phyloP scores from a whole-genome alignment of 768 basidiomycete species.

The Tylopilus sp. region DNA sequence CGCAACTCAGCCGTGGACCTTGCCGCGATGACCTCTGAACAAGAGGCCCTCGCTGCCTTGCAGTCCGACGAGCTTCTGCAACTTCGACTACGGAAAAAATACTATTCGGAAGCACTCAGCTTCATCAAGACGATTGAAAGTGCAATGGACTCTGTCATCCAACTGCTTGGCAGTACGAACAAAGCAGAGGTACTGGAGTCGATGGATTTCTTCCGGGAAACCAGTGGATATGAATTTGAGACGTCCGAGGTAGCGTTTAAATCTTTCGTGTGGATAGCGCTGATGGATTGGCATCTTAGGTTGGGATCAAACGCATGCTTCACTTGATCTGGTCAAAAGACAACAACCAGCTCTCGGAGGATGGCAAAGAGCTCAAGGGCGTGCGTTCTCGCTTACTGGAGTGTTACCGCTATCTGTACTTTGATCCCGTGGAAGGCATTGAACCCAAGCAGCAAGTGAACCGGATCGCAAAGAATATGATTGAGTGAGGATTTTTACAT shows the following conservation, averaged over 20 bases:
- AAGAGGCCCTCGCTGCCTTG: conserved; percentile 65
- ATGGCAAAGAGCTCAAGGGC: conserved; percentile 80
- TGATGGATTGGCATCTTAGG: conserved; percentile 37
- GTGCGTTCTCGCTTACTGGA: conserved; percentile 85
- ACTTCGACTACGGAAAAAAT: conserved; percentile 76
- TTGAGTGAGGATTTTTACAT: conserved; percentile 62
- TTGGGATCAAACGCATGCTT: conserved; percentile 92
- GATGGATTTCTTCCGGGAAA: conserved; percentile 86
- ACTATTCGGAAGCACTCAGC: conserved; percentile 77
- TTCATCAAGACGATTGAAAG: conserved; percentile 73
- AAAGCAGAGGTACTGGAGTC: conserved; percentile 81
- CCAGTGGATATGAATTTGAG: conserved; percentile 77
- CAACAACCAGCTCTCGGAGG: conserved; percentile 74
- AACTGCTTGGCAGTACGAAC: conserved; percentile 82
- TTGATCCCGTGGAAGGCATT: conserved; percentile 69
- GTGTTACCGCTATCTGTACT: conserved; percentile 84
- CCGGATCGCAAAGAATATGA: conserved; percentile 94
- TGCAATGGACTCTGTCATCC: conserved; percentile 68
- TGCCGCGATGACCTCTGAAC: conserved; percentile 63
- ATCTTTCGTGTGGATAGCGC: neutral
- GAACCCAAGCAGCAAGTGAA: conserved; percentile 84
- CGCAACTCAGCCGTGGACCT: conserved; percentile 74
- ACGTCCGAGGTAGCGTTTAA: conserved; percentile 58
- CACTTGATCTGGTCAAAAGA: conserved; percentile 98
- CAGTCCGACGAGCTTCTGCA: conserved; percentile 63